Evolutionary conservation across 768 basidiomycete species (phyloP), one percentile per base, ranked within the genome.

Genomic region (Leccinellum luteum): DNA sequence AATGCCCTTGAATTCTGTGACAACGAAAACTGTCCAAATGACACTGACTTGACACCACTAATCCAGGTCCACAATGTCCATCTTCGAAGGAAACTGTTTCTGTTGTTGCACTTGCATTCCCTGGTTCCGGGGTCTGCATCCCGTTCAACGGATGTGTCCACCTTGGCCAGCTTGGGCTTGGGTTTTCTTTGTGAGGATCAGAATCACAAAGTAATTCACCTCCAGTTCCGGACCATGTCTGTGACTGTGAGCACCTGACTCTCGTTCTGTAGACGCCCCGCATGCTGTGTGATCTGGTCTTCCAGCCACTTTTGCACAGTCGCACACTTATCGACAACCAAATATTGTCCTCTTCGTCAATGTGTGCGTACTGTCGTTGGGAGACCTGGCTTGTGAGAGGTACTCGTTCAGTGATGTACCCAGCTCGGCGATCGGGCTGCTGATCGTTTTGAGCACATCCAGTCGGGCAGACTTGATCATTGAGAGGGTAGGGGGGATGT

Each of bases 271-370:
- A 89, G 76, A 54, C 87, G 79, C 81, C 87, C 25, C 25, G 25
- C 25, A 2, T 25, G 25, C 25, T 4, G 79, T 58, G 85, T 87
- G 59, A 85, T 84, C 80, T 90, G 84, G 79, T 98, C 95, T 68
- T 96, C 91, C 55, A 99, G 82, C 97, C 97, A n/a, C n/a, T n/a
- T n/a, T n/a, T n/a, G n/a, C n/a, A n/a, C n/a, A 98, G 86, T 93
- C 52, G 92, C 96, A 57, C 87, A 87, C 73, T 89, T 90, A 77
- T 99, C 97, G 64, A 98, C 81, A 62, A 25, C 25, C 25, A 4
- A 25, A 4, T 25, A 2, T 25, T 25, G 25, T 25, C 25, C 25
- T 25, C 25, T 25, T 25, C 3, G 25, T 25, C 25, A 25, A 25
- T 25, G 79, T 98, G 96, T 14, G 88, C 73, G 74, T 83, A 92